Evolutionary conservation across 164 flowering plant genomes (phyloP).

Genomic region (Kalanchoe fedtschenkoi): DNA sequence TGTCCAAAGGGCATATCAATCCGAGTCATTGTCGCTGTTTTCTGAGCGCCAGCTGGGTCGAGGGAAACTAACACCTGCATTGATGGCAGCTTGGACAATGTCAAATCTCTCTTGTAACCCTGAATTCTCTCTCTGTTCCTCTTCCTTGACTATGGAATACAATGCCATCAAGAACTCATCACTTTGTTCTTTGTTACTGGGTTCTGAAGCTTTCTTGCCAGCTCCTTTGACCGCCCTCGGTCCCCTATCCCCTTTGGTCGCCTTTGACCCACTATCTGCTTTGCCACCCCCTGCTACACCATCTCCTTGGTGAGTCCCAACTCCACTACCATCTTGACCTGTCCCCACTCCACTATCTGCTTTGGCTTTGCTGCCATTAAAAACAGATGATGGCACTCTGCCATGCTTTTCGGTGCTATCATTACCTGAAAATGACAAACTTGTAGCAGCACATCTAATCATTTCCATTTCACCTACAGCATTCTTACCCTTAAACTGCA

Average conservation of each 20-base stretch:
- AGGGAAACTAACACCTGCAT: background rate
- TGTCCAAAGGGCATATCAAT: background rate
- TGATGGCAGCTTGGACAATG: background rate
- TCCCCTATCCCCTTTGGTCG: too few relatives aligned
- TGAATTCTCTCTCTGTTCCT: too few relatives aligned
- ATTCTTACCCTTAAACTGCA: background rate
- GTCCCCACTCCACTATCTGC: background rate
- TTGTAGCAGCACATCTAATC: background rate
- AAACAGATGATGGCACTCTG: background rate
- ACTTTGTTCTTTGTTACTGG: background rate
- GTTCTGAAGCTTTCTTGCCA: background rate
- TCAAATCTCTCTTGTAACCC: background rate
- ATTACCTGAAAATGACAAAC: too few relatives aligned
- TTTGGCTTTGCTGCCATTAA: background rate
- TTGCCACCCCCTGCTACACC: background rate
- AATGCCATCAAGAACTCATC: background rate
- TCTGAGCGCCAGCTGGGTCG: background rate
- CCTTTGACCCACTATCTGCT: background rate
- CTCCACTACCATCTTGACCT: background rate
- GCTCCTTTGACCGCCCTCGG: background rate
- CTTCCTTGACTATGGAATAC: too few relatives aligned
- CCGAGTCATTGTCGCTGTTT: background rate
- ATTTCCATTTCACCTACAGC: background rate
- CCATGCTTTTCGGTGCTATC: background rate
- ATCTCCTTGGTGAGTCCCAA: background rate